phyloP scores from a whole-genome alignment of 495 filamentous ascomycete species.

The Hypoxylon crocopeplum region DNA sequence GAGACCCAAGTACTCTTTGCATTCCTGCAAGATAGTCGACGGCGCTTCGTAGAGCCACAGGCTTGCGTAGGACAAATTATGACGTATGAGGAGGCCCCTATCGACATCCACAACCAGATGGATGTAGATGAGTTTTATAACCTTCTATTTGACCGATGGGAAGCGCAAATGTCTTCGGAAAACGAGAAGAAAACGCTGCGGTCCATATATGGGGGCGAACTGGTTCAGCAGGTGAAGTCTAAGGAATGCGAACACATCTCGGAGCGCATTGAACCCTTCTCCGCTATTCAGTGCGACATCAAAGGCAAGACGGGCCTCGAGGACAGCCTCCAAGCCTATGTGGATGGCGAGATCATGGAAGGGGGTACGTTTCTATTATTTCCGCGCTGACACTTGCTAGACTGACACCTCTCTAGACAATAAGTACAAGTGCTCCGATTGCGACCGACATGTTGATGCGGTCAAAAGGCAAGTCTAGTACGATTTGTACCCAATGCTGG shows the following conservation, averaged over 20 bases:
- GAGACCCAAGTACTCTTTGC: conserved; percentile 84
- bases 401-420: conserved; percentile 66
- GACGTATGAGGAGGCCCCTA: conserved; percentile 82
- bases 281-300: conserved; percentile 95
- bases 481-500: neutral
- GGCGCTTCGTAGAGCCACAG: conserved; percentile 73
- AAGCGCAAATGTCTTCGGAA: conserved; percentile 73
- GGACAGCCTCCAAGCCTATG: conserved; percentile 91
- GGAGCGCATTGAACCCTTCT: conserved; percentile 87
- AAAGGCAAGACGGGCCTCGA: conserved; percentile 85
- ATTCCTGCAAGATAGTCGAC: conserved; percentile 81
- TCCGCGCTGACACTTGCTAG: conserved; percentile 22
- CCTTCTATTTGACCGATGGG: conserved; percentile 88
- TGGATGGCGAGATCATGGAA: conserved; percentile 96
- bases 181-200: conserved; percentile 78
- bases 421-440: conserved; percentile 95
- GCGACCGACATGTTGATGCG: conserved; percentile 88
- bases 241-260: conserved; percentile 95
- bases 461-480: conserved; percentile 72
- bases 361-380: conserved; percentile 63
- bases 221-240: conserved; percentile 94
- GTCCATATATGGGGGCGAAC: conserved; percentile 87
- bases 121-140: conserved; percentile 99
- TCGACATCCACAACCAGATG: conserved; percentile 91
- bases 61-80: conserved; percentile 76